Conservation (phyloP, 306 rosid genomes). For the Vigna unguiculata region DNA sequence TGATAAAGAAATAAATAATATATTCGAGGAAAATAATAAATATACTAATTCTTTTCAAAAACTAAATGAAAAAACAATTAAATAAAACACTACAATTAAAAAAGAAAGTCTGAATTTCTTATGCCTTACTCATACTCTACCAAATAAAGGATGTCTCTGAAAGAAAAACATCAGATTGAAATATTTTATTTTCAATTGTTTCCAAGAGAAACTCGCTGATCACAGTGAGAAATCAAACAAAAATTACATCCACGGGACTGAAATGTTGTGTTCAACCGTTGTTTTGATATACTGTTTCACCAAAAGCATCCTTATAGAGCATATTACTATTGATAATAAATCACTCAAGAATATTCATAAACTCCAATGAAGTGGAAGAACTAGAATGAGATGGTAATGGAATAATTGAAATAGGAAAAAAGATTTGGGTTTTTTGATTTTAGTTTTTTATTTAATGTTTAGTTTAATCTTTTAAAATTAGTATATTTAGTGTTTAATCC, state of each 20-base stretch:
- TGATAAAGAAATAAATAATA: background rate
- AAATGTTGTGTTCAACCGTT: background rate
- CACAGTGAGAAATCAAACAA: background rate
- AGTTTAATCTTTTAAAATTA: background rate
- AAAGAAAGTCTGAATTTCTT: background rate
- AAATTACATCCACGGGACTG: background rate
- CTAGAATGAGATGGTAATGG: background rate
- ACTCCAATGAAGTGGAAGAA: background rate
- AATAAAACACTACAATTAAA: too few relatives aligned
- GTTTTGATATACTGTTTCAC: background rate
- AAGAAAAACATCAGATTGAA: background rate
- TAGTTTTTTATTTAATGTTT: background rate
- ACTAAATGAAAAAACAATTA: too few relatives aligned
- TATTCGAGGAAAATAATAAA: background rate
- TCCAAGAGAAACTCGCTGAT: background rate
- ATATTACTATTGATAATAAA: background rate
- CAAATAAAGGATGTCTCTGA: background rate
- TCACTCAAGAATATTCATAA: background rate
- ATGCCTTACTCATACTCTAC: background rate
- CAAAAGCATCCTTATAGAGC: slow-evolving; percentile 8
- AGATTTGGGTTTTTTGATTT: background rate
- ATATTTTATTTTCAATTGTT: slow-evolving; percentile 1
- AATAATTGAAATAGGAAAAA: background rate
- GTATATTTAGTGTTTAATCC: background rate
- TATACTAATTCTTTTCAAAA: background rate